Evolutionary conservation across 371 early-diverging fungal genomes (phyloP), one percentile per base, ranked within the genome.

Genomic region (Saksenaea vasiformis): DNA sequence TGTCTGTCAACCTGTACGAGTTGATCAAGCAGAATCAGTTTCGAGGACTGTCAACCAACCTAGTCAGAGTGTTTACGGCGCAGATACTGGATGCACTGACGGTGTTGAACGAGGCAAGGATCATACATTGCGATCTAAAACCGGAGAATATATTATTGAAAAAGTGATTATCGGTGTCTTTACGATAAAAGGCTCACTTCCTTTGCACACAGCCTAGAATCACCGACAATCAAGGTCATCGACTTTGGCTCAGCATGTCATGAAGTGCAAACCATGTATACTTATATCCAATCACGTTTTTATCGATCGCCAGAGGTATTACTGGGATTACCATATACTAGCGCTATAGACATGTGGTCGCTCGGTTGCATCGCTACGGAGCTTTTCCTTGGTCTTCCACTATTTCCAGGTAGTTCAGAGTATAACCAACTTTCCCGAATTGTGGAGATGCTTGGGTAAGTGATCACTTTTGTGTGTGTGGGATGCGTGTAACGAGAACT

Each of bases 271-370:
- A 92, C 93, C 0, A 88, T 92, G 4, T 95, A 95, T 69, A 96
- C 97, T 5, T 99, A 99, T 78, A 98, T 98, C 58, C 98, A 98
- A 75, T 95, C 96, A 1, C 90, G 99, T 35, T 99, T 97, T 78
- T 99, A 99, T 69, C 87, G 99, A 56, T 91, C 95, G 15, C 99
- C 99, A 4, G 99, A 99, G 75, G 96, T 99, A 0, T 74, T 99
- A 8, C 79, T 99, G 10, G 99, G 98, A 0, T 76, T 97, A 34
- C 91, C 94, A 59, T 94, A 98, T 79, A 91, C 95, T 3, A 88
- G 95, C 34, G 84, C 95, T n/a, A 96, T 98, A 43, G 99, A 99
- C 72, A 97, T 99, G 89, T 99, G 99, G 99, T 95, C 98, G 3
- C 80, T 98, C 7, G 99, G 99, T 0, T 99, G 99, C 73, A 96